These are phyloP conservation scores for Aphanoascus verrucosus DNA, from an alignment of 2,329 filamentous ascomycete species.

Conservation along the genomic window DNA sequence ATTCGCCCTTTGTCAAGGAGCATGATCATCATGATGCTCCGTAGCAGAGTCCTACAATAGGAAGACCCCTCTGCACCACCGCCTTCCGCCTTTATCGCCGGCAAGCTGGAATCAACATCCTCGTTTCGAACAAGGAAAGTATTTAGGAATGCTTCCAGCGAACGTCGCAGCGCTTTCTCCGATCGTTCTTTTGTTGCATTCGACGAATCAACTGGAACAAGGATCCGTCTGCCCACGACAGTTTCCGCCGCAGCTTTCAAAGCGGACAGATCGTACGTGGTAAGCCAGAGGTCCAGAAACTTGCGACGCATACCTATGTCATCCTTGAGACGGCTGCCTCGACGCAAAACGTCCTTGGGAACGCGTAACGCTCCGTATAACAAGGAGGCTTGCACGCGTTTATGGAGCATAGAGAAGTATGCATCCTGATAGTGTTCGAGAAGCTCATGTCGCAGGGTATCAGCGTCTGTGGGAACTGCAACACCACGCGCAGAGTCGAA, in stretches of 20 bases:
- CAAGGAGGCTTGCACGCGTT: slow-evolving; percentile 49
- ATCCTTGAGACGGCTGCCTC: slow-evolving; percentile 39
- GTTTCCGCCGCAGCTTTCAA: slow-evolving; percentile 48
- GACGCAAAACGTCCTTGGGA: slow-evolving; percentile 42
- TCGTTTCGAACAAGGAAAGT: slow-evolving; percentile 49
- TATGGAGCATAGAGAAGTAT: slow-evolving; percentile 42
- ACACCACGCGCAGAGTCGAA: slow-evolving; percentile 33
- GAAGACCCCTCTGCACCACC: slow-evolving; percentile 37
- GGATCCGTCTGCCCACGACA: slow-evolving; percentile 46
- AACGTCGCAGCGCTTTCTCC: slow-evolving; percentile 29
- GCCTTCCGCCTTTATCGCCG: slow-evolving; percentile 24
- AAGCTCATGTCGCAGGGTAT: slow-evolving; percentile 38
- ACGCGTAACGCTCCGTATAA: slow-evolving; percentile 48
- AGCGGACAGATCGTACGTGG: slow-evolving; percentile 44
- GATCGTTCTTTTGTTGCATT: slow-evolving; percentile 1
- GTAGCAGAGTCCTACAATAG: slow-evolving; percentile 47
- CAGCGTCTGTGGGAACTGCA: slow-evolving; percentile 19
- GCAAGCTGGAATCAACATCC: slow-evolving; percentile 28
- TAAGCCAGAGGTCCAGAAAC: slow-evolving; percentile 48
- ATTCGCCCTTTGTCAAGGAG: slow-evolving; percentile 48
- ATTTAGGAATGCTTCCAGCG: slow-evolving; percentile 45
- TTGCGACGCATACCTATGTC: slow-evolving; percentile 49
- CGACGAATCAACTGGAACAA: slow-evolving; percentile 15
- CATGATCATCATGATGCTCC: slow-evolving; percentile 50
- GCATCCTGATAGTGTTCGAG: slow-evolving; percentile 46